phyloP scores from a whole-genome alignment of 2,329 filamentous ascomycete species.

The Cyphellophora europaea region DNA sequence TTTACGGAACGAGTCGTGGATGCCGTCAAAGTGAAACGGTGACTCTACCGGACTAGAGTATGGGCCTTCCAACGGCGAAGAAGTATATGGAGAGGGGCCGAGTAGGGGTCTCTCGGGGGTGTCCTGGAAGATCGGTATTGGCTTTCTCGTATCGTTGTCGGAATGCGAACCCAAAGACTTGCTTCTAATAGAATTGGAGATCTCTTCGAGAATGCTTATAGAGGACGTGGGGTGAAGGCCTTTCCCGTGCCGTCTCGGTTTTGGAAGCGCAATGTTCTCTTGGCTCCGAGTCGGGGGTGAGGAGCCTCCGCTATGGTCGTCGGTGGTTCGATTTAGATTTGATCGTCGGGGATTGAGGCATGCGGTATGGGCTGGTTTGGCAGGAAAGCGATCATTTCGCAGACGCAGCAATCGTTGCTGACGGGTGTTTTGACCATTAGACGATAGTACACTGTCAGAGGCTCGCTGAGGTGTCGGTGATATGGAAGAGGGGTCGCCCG shows the following conservation, averaged over 20 bases:
- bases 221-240: slow-evolving; percentile 6
- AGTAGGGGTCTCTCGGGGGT: slow-evolving; percentile 5
- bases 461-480: too few relatives aligned
- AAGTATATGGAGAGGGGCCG: slow-evolving; percentile 3
- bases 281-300: slow-evolving; percentile 5
- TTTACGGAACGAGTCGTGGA: slow-evolving; percentile 7
- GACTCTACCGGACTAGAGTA: slow-evolving; percentile 11
- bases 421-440: too few relatives aligned
- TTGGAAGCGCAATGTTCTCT: slow-evolving; percentile 8
- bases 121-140: slow-evolving; percentile 17
- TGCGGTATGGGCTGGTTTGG: slow-evolving; percentile 14
- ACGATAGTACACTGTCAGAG: too few relatives aligned
- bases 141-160: slow-evolving; percentile 6
- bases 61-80: slow-evolving; percentile 13
- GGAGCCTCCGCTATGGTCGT: slow-evolving; percentile 8
- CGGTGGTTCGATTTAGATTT: slow-evolving; percentile 8
- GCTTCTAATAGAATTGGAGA: slow-evolving; percentile 10
- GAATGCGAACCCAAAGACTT: slow-evolving; percentile 6
- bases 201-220: slow-evolving; percentile 14
- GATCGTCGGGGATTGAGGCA: slow-evolving; percentile 13
- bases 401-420: slow-evolving; percentile 16
- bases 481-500: too few relatives aligned
- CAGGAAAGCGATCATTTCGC: slow-evolving; percentile 17
- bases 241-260: slow-evolving; percentile 2
- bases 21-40: slow-evolving; percentile 8